A percentile compares a stretch with the other conserved stretches of the same genome.
These are phyloP conservation scores for Rhizopus stolonifer DNA, from an alignment of 371 early-diverging fungal genomes.

Conservation along the genomic window DNA sequence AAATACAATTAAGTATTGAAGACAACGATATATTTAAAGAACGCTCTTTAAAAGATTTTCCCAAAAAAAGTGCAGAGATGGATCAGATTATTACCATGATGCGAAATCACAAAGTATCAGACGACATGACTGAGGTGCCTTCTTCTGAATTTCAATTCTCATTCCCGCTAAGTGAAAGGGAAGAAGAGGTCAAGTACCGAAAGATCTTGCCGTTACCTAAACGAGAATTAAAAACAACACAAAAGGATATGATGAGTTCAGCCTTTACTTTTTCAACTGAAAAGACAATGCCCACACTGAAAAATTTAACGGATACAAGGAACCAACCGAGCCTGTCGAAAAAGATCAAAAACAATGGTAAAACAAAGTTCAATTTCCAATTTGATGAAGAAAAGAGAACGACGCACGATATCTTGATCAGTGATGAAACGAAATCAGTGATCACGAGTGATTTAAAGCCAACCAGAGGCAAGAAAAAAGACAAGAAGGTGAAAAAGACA, in stretches of 20 bases:
- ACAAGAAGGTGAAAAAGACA: constrained; percentile 3
- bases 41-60: neutral
- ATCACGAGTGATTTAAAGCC: no score
- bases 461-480: neutral
- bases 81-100: constrained; percentile 31
- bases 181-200: constrained; percentile 6
- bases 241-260: neutral
- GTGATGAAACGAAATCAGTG: no score
- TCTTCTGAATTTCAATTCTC: constrained; percentile 25
- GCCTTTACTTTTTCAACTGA: neutral
- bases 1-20: no score
- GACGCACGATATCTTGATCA: no score
- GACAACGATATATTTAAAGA: no score
- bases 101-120: constrained; percentile 27
- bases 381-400: neutral
- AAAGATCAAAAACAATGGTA: constrained; percentile 28
- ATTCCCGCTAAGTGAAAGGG: constrained; percentile 4
- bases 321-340: constrained; percentile 16
- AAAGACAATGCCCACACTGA: neutral
- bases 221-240: neutral
- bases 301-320: constrained; percentile 1
- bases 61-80: constrained; percentile 10
- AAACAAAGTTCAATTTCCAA: neutral
- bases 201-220: constrained; percentile 31
- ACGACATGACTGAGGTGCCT: constrained; percentile 8